phyloP scores from a whole-genome alignment of 768 basidiomycete species.

The Pleurotus djamor region DNA sequence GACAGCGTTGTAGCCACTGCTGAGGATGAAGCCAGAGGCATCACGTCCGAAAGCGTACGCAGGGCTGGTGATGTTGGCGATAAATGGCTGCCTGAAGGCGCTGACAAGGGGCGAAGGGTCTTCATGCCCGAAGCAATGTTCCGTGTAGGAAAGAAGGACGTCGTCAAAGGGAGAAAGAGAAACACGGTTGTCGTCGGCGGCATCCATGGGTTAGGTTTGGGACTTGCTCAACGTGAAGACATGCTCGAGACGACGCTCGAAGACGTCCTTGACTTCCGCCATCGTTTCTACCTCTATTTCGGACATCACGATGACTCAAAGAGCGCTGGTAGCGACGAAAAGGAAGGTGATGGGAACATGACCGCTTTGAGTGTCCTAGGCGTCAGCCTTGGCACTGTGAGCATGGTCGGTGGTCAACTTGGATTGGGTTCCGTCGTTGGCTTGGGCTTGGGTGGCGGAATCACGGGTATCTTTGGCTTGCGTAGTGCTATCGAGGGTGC shows the following conservation, averaged over 20 bases:
- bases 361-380: conserved; percentile 58
- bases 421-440: background rate
- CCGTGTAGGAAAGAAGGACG: conserved; percentile 43
- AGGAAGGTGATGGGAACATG: conserved; percentile 17
- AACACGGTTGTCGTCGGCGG: conserved; percentile 65
- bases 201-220: conserved; percentile 76
- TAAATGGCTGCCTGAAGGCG: conserved; percentile 73
- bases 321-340: background rate
- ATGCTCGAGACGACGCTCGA: conserved; percentile 77
- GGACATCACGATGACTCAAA: conserved; percentile 21
- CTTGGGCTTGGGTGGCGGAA: background rate
- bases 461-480: conserved; percentile 28
- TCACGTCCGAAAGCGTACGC: conserved; percentile 64
- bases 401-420: conserved; percentile 35
- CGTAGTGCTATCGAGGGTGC: conserved; percentile 77
- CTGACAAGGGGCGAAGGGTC: conserved; percentile 67
- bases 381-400: conserved; percentile 81
- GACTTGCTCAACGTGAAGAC: conserved; percentile 74
- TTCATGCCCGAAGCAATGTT: conserved; percentile 99
- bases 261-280: conserved; percentile 85
- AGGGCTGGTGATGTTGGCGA: conserved; percentile 71
- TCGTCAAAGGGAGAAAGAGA: conserved; percentile 21
- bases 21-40: conserved; percentile 78
- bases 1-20: conserved; percentile 78
- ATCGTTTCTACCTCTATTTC: conserved; percentile 74